Evolutionary conservation across 2,329 filamentous ascomycete genomes (phyloP).

Genomic region (Penicillium sp.): DNA sequence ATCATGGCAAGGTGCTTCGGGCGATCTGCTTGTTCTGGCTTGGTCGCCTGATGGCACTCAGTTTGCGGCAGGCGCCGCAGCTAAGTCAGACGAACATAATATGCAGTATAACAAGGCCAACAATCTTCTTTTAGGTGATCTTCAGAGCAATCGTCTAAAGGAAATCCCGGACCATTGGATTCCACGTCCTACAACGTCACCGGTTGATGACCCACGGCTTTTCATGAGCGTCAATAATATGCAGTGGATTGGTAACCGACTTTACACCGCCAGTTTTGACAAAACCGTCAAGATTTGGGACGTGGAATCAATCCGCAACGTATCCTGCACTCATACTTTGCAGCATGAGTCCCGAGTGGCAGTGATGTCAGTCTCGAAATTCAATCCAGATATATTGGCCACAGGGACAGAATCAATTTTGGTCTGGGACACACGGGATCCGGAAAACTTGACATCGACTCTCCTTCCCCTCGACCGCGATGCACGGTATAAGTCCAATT

Average conservation of each 20-base stretch:
- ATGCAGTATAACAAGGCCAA: slow-evolving; percentile 54
- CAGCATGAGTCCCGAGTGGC: slow-evolving; percentile 44
- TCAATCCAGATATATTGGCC: slow-evolving; percentile 36
- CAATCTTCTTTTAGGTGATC: slow-evolving; percentile 49
- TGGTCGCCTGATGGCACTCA: slow-evolving; percentile 48
- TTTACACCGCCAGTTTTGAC: slow-evolving; percentile 52
- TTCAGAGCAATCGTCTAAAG: slow-evolving; percentile 34
- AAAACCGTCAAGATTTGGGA: slow-evolving; percentile 51
- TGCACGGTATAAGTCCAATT: slow-evolving; percentile 22
- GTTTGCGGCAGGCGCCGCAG: slow-evolving; percentile 52
- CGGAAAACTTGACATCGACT: slow-evolving; percentile 18
- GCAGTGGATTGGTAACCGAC: slow-evolving; percentile 42
- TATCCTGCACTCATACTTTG: slow-evolving; percentile 31
- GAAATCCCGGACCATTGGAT: slow-evolving; percentile 50
- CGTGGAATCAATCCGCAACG: slow-evolving; percentile 20
- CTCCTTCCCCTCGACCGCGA: slow-evolving; percentile 20
- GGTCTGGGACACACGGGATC: slow-evolving; percentile 31
- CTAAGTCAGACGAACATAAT: slow-evolving; percentile 47
- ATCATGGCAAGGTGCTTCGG: slow-evolving; percentile 50
- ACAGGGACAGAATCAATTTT: slow-evolving; percentile 39
- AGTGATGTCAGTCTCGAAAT: slow-evolving; percentile 42
- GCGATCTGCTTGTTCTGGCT: slow-evolving; percentile 49
- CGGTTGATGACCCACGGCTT: slow-evolving; percentile 43
- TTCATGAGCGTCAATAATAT: slow-evolving; percentile 51
- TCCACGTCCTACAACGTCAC: slow-evolving; percentile 34